phyloP scores from a whole-genome alignment of 1,139 yeast genomes.

The Yamadazyma oceani region DNA sequence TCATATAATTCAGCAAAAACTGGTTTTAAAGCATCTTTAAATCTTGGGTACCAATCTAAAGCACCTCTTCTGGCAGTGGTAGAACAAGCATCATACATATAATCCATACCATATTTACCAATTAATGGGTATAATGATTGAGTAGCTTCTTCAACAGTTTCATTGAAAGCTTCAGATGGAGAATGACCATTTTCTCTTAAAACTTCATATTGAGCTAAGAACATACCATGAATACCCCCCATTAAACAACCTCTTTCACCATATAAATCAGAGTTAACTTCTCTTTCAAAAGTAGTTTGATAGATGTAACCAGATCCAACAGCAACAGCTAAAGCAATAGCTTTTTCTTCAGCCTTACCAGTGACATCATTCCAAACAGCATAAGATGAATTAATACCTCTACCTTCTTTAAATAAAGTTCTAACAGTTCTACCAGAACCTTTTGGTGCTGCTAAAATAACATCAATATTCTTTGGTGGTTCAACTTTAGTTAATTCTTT shows the following conservation, averaged over 20 bases:
- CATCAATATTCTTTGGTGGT: conserved; percentile 93
- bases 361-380: conserved; percentile 99
- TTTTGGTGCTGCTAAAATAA: conserved; percentile 98
- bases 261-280: conserved; percentile 97
- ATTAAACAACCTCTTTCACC: conserved; percentile 99
- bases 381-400: conserved; percentile 99
- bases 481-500: conserved; percentile 95
- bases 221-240: conserved; percentile 99
- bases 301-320: conserved; percentile 99
- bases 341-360: conserved; percentile 99
- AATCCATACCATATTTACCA: conserved; percentile 99
- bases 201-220: conserved; percentile 99
- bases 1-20: conserved; percentile 95
- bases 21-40: conserved; percentile 98
- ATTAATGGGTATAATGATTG: conserved; percentile 98
- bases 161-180: conserved; percentile 99
- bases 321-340: conserved; percentile 98
- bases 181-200: conserved; percentile 99
- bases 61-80: conserved; percentile 99
- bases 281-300: conserved; percentile 99
- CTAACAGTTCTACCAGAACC: conserved; percentile 99
- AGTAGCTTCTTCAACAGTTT: conserved; percentile 99
- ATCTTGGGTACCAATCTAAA: conserved; percentile 98
- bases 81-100: conserved; percentile 99
- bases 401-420: conserved; percentile 98